Evolutionary conservation across 495 filamentous ascomycete species (phyloP).

Genomic region (Neurospora africana): DNA sequence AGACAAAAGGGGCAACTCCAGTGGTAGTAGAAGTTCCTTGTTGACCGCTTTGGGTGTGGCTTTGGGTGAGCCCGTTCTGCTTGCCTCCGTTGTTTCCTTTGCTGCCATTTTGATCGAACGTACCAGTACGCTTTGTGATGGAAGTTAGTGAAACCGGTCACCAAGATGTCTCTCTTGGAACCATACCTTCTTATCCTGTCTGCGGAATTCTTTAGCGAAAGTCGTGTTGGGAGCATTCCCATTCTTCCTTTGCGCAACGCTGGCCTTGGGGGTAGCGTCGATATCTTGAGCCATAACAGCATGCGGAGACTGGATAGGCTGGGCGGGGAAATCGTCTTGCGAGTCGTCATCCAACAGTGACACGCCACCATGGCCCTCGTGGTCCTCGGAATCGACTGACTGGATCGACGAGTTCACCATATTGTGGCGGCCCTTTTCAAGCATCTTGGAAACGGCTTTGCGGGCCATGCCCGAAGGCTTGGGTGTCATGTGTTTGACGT

Average conservation of each 20-base stretch:
- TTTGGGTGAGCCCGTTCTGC: not conserved
- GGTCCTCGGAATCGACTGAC: conserved; percentile 2
- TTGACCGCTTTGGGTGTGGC: not conserved
- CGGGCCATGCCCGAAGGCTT: not conserved
- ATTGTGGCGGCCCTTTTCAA: not conserved
- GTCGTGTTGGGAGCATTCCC: not conserved
- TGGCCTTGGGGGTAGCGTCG: not conserved
- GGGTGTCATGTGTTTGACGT: not conserved
- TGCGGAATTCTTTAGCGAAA: not conserved
- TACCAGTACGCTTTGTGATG: not conserved
- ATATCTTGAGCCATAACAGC: not conserved
- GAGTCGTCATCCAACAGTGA: not conserved
- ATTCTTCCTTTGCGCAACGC: not conserved
- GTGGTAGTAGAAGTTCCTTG: not conserved
- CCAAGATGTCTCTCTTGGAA: not conserved
- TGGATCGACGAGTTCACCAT: not conserved
- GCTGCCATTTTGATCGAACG: not conserved
- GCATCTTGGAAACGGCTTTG: not conserved
- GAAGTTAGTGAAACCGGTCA: not conserved
- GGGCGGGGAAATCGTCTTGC: not conserved
- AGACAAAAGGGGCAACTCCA: not conserved
- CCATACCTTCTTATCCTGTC: not conserved
- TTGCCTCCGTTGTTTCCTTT: not conserved
- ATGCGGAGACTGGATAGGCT: not conserved
- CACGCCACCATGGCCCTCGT: conserved; percentile 4